Evolutionary conservation across 2,329 filamentous ascomycete species (phyloP).

Genomic region (Alternaria sp.): DNA sequence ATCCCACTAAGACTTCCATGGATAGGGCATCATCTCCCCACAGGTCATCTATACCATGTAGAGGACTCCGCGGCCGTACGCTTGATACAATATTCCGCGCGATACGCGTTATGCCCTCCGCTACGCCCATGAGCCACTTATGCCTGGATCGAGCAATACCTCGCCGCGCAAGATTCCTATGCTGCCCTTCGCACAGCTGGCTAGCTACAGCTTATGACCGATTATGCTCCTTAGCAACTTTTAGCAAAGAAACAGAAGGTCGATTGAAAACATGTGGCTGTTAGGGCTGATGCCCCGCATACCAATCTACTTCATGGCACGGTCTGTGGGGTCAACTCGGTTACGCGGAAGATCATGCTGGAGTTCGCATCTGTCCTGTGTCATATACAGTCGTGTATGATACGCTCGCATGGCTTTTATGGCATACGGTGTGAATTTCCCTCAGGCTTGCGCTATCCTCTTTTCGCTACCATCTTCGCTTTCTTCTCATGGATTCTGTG

Average conservation of each 20-base stretch:
- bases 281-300: slow-evolving; percentile 11
- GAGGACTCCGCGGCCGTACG: neutral
- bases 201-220: neutral
- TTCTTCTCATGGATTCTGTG: neutral
- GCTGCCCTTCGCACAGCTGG: neutral
- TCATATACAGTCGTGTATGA: neutral
- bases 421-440: neutral
- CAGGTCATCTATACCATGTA: neutral
- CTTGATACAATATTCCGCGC: neutral
- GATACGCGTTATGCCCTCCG: neutral
- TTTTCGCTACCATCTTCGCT: neutral
- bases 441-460: neutral
- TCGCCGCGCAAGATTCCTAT: neutral
- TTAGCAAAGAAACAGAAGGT: neutral
- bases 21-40: neutral
- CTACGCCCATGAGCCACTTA: neutral
- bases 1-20: neutral
- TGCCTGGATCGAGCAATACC: neutral
- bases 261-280: neutral
- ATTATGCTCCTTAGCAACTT: neutral
- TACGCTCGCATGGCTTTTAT: neutral
- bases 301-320: slow-evolving; percentile 4
- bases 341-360: neutral
- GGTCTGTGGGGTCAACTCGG: slow-evolving; percentile 2
- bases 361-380: neutral